Conservation (phyloP, 495 filamentous ascomycete genomes). For the Hyphodiscus hymeniophilus region DNA sequence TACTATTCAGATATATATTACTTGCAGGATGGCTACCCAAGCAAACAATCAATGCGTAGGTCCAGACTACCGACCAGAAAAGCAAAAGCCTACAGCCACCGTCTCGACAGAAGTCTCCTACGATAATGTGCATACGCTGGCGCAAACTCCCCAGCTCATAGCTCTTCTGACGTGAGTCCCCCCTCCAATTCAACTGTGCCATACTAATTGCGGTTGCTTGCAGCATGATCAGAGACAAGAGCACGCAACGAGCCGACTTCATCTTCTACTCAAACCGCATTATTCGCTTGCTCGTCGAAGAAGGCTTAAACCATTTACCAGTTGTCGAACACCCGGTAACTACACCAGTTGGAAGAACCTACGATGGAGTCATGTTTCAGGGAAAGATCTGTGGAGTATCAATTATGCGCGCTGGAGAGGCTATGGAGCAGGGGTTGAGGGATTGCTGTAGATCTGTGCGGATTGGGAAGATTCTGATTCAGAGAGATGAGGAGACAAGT, state of each 20-base stretch:
- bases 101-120: constrained; percentile 77
- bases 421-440: constrained; percentile 94
- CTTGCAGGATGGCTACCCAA: constrained; percentile 14
- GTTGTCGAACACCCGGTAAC: constrained; percentile 80
- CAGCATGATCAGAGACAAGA: constrained; percentile 91
- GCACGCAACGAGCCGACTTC: constrained; percentile 86
- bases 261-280: constrained; percentile 99
- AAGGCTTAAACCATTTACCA: constrained; percentile 93
- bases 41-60: constrained; percentile 43
- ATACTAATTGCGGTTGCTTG: too few relatives aligned
- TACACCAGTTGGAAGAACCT: constrained; percentile 83
- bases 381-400: constrained; percentile 98
- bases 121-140: constrained; percentile 81
- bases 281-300: constrained; percentile 95
- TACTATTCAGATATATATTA: background rate
- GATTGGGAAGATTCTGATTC: constrained; percentile 97
- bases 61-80: constrained; percentile 62
- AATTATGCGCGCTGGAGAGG: constrained; percentile 96
- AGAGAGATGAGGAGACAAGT: constrained; percentile 90
- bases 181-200: constrained; percentile 14
- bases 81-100: constrained; percentile 79
- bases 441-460: constrained; percentile 95
- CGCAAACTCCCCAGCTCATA: constrained; percentile 94
- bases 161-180: constrained; percentile 89
- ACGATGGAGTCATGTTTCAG: constrained; percentile 88